Evolutionary conservation across 129 eudicot species (phyloP).

Genomic region (Helianthus tuberosus): DNA sequence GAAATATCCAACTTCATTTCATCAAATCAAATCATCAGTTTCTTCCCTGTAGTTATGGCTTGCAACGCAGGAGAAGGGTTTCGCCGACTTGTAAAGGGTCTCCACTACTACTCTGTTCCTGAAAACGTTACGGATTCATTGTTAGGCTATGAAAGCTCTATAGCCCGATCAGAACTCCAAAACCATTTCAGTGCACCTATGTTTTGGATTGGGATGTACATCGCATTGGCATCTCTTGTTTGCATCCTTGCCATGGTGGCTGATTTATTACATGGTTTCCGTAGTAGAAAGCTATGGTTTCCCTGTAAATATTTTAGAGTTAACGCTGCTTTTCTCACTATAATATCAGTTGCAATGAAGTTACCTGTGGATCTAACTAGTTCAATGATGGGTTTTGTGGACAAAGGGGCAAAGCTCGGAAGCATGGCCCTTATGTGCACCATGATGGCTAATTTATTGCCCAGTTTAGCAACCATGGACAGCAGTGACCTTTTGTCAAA

Average conservation of each 20-base stretch:
- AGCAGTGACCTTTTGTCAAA: not conserved
- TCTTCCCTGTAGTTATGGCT: not conserved
- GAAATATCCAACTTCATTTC: not conserved
- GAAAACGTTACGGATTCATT: not conserved
- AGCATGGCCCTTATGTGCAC: constrained; percentile 3
- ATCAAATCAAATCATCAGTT: not conserved
- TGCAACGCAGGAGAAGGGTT: not conserved
- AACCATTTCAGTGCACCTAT: not conserved
- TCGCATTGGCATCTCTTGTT: not conserved
- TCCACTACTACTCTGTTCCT: not conserved
- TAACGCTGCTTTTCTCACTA: not conserved
- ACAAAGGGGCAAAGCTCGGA: not conserved
- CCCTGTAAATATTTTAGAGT: not conserved
- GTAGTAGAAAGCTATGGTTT: too few species aligned
- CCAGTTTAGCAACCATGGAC: not conserved
- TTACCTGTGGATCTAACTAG: not conserved
- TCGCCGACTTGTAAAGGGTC: not conserved
- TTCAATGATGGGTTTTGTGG: not conserved
- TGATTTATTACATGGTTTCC: not conserved
- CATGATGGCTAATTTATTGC: constrained; percentile 1
- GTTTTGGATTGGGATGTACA: not conserved
- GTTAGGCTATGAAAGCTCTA: not conserved
- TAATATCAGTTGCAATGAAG: not conserved
- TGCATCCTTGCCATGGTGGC: constrained; percentile 7
- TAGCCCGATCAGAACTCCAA: not conserved